Conservation (phyloP, 1,284 basidiomycete genomes). For the Microbotryum lychnidis-dioicae region DNA sequence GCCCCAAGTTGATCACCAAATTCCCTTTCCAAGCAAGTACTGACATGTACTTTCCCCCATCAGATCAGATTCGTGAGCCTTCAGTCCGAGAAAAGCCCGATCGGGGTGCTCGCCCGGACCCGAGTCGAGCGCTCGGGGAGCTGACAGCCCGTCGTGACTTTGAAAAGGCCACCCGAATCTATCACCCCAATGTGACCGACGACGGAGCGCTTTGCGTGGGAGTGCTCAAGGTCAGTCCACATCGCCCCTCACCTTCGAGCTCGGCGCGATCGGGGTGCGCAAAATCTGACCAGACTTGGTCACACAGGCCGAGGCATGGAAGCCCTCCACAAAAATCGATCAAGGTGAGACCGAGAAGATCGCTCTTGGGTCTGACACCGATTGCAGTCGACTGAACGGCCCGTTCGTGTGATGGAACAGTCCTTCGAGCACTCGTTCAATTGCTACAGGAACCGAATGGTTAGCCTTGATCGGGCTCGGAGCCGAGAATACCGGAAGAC, state of each 20-base stretch:
- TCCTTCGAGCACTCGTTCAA: slow-evolving; percentile 34
- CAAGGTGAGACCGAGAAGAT: slow-evolving; percentile 19
- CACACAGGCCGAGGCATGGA: slow-evolving; percentile 54
- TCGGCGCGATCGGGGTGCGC: background rate
- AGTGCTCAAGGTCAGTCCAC: slow-evolving; percentile 47
- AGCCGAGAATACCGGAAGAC: background rate
- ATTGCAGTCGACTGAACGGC: background rate
- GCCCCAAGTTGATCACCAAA: background rate
- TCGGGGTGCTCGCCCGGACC: too few species aligned
- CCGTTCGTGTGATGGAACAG: slow-evolving; percentile 4
- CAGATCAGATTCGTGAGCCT: slow-evolving; percentile 34
- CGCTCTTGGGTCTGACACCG: background rate
- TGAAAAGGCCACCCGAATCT: slow-evolving; percentile 59
- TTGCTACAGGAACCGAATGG: slow-evolving; percentile 34
- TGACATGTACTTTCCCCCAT: background rate
- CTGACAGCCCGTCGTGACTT: background rate
- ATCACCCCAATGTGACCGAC: slow-evolving; percentile 87
- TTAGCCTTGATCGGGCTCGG: background rate
- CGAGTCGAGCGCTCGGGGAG: background rate
- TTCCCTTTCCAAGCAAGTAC: background rate
- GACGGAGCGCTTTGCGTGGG: slow-evolving; percentile 55
- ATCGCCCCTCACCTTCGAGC: background rate
- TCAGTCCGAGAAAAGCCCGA: background rate
- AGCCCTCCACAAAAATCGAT: slow-evolving; percentile 68
- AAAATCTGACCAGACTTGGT: background rate